These are phyloP conservation scores for Pisolithus orientalis DNA, from an alignment of 768 basidiomycete genomes.

Conservation along the genomic window DNA sequence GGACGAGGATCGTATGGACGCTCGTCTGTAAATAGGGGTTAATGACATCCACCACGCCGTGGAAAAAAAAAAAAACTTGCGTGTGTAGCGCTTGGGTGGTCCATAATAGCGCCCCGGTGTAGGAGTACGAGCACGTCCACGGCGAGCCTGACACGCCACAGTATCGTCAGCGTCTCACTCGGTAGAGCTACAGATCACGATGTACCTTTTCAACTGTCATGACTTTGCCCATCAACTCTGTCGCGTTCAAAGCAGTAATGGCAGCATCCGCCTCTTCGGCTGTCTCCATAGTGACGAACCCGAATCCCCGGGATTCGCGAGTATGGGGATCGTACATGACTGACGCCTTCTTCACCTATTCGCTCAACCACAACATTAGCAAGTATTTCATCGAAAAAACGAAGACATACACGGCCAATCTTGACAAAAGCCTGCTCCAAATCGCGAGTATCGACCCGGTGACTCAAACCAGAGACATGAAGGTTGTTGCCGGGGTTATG, in stretches of 20 bases:
- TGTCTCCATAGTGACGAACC: conserved; percentile 85
- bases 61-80: conserved; percentile 33
- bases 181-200: background rate
- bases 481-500: conserved; percentile 63
- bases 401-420: conserved; percentile 66
- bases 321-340: conserved; percentile 71
- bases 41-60: background rate
- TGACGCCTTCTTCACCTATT: conserved; percentile 54
- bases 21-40: conserved; percentile 44
- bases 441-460: conserved; percentile 70
- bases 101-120: conserved; percentile 96
- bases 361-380: background rate
- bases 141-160: conserved; percentile 56
- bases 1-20: conserved; percentile 90
- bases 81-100: conserved; percentile 74
- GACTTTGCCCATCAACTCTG: conserved; percentile 82
- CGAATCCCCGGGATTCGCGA: conserved; percentile 71
- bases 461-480: conserved; percentile 53
- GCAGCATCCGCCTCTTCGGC: conserved; percentile 89
- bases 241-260: conserved; percentile 74
- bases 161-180: background rate
- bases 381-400: background rate
- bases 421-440: conserved; percentile 87
- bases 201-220: conserved; percentile 84
- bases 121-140: conserved; percentile 84